These are phyloP conservation scores for Scleromitrula shiraiana DNA, from an alignment of 2,329 filamentous ascomycete species.

Conservation along the genomic window DNA sequence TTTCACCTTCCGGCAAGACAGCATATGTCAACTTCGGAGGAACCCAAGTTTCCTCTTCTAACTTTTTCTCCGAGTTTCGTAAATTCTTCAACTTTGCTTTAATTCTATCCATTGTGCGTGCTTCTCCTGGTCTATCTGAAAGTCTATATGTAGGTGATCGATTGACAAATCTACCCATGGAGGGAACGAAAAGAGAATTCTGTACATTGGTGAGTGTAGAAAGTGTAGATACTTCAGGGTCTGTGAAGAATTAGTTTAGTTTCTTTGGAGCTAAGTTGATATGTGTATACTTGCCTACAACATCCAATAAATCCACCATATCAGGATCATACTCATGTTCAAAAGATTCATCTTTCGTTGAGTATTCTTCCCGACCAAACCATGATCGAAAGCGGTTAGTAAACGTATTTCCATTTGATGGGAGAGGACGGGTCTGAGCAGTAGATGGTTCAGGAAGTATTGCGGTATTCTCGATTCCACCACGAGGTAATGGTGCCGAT, in stretches of 20 bases:
- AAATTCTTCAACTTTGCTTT: constrained; percentile 18
- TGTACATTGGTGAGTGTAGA: constrained; percentile 83
- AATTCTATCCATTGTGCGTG: constrained; percentile 18
- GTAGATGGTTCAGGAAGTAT: background rate
- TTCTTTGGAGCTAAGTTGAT: background rate
- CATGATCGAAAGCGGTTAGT: constrained; percentile 16
- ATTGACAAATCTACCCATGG: constrained; percentile 65
- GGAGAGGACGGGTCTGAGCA: background rate
- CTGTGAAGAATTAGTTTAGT: constrained; percentile 37
- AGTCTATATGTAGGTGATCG: constrained; percentile 39
- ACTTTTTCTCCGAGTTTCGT: constrained; percentile 7
- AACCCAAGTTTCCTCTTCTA: constrained; percentile 15
- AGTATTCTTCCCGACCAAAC: constrained; percentile 9
- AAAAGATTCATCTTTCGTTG: constrained; percentile 8
- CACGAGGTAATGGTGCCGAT: background rate
- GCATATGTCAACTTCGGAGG: constrained; percentile 44
- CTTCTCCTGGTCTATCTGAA: constrained; percentile 13
- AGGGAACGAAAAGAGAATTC: constrained; percentile 78
- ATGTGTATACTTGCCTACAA: constrained; percentile 45
- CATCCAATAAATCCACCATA: constrained; percentile 61
- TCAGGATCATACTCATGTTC: constrained; percentile 48
- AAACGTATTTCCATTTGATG: constrained; percentile 9
- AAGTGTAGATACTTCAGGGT: constrained; percentile 74
- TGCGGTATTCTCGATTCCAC: background rate
- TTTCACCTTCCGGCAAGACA: constrained; percentile 65